Conservation (phyloP, 2,329 filamentous ascomycete genomes). For the Cyphellophora europaea region DNA sequence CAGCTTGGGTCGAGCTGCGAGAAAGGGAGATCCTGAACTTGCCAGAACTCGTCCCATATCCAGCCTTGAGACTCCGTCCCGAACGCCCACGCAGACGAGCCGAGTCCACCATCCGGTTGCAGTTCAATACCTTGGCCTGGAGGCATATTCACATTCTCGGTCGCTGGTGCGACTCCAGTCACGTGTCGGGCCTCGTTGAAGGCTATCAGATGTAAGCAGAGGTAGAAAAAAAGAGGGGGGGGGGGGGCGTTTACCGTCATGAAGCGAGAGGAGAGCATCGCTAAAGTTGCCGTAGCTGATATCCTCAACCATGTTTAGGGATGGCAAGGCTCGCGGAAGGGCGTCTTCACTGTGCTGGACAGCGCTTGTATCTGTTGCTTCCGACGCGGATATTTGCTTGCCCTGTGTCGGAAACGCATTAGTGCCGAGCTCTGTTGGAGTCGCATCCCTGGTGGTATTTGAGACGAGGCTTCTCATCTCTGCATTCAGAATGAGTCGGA, state of each 20-base stretch:
- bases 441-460: not conserved
- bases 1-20: too few relatives aligned
- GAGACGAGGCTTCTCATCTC: conserved; percentile 11
- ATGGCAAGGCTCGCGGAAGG: not conserved
- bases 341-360: not conserved
- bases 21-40: too few relatives aligned
- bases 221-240: too few relatives aligned
- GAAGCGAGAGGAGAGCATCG: conserved; percentile 11
- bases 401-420: not conserved
- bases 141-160: too few relatives aligned
- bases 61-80: too few relatives aligned
- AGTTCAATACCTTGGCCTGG: too few relatives aligned
- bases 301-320: conserved; percentile 4
- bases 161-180: too few relatives aligned
- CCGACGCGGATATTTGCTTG: not conserved
- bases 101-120: too few relatives aligned
- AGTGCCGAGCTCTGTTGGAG: not conserved
- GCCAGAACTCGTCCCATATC: not conserved
- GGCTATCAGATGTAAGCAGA: too few relatives aligned
- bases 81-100: too few relatives aligned
- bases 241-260: conserved; percentile 10
- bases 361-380: not conserved
- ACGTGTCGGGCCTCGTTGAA: too few relatives aligned
- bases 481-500: conserved; percentile 10
- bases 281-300: conserved; percentile 12